Percentiles rank a stretch among this genome's conserved stretches.
Evolutionary conservation across 1,139 yeast species (phyloP).

Genomic region (Sugiyamaella novakii): DNA sequence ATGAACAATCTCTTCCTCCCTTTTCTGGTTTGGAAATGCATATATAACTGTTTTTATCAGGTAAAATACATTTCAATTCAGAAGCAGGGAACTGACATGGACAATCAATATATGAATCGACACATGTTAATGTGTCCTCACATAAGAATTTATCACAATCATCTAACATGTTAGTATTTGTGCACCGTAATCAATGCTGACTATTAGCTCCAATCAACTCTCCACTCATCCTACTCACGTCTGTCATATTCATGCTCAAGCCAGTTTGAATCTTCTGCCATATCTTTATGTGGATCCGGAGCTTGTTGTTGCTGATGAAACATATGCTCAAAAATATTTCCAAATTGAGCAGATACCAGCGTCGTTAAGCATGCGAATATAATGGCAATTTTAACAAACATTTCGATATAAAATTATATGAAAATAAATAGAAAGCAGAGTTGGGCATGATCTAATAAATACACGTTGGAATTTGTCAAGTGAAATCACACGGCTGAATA

Average conservation of each 20-base stretch:
- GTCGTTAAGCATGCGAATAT: background rate
- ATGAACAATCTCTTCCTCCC: slow-evolving; percentile 43
- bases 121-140: slow-evolving; percentile 81
- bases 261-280: slow-evolving; percentile 36
- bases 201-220: background rate
- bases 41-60: slow-evolving; percentile 62
- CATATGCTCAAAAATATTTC: slow-evolving; percentile 43
- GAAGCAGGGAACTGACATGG: slow-evolving; percentile 90
- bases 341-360: slow-evolving; percentile 34
- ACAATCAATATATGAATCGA: slow-evolving; percentile 65
- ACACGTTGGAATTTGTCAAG: too few relatives aligned
- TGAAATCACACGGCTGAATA: too few relatives aligned
- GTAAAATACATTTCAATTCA: slow-evolving; percentile 77
- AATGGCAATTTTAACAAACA: background rate
- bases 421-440: background rate
- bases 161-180: slow-evolving; percentile 17
- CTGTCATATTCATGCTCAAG: slow-evolving; percentile 41
- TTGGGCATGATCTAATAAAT: too few relatives aligned
- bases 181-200: background rate
- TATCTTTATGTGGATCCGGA: slow-evolving; percentile 26
- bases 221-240: slow-evolving; percentile 29
- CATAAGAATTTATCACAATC: slow-evolving; percentile 74
- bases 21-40: slow-evolving; percentile 75
- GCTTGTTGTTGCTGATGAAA: slow-evolving; percentile 37
- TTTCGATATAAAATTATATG: background rate